Evolutionary conservation across 805 yeast species (phyloP).

Genomic region (Lachancea waltii): DNA sequence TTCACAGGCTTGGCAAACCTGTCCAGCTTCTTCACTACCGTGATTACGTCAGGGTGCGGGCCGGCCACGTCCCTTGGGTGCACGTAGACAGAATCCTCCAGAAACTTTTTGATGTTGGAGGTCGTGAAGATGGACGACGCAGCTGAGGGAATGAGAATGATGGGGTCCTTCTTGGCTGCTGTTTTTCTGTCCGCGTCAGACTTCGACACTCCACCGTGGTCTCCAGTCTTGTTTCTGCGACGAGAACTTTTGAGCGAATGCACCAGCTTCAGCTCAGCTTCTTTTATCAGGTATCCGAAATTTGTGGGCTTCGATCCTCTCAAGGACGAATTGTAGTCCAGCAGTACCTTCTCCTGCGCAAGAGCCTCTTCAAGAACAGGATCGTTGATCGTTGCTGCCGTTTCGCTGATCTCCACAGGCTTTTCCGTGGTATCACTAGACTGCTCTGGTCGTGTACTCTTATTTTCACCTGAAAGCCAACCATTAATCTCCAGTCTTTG

Average conservation of each 20-base stretch:
- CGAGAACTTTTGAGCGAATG: slow-evolving; percentile 40
- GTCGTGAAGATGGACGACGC: slow-evolving; percentile 65
- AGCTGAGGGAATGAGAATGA: slow-evolving; percentile 71
- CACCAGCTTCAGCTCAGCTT: slow-evolving; percentile 54
- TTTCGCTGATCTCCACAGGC: too few species aligned
- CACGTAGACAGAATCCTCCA: slow-evolving; percentile 65
- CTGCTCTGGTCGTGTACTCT: slow-evolving; percentile 52
- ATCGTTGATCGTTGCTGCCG: too few species aligned
- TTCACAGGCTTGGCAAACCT: slow-evolving; percentile 27
- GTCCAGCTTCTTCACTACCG: slow-evolving; percentile 30
- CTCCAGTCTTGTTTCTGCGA: slow-evolving; percentile 21
- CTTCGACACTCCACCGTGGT: slow-evolving; percentile 19
- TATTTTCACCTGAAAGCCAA: slow-evolving; percentile 70
- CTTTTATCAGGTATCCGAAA: slow-evolving; percentile 61
- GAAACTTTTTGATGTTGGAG: slow-evolving; percentile 57
- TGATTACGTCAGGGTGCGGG: slow-evolving; percentile 26
- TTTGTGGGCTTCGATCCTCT: slow-evolving; percentile 63
- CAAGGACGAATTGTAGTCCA: slow-evolving; percentile 54
- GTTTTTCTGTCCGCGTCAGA: slow-evolving; percentile 4
- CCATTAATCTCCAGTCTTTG: slow-evolving; percentile 79
- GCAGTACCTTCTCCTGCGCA: slow-evolving; percentile 41
- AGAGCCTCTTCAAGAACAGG: slow-evolving; percentile 28
- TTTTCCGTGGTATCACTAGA: too few species aligned
- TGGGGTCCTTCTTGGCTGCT: slow-evolving; percentile 46
- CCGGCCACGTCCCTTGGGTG: slow-evolving; percentile 40